Conservation (phyloP, 1,139 yeast genomes). For the Geotrichum siamense region DNA sequence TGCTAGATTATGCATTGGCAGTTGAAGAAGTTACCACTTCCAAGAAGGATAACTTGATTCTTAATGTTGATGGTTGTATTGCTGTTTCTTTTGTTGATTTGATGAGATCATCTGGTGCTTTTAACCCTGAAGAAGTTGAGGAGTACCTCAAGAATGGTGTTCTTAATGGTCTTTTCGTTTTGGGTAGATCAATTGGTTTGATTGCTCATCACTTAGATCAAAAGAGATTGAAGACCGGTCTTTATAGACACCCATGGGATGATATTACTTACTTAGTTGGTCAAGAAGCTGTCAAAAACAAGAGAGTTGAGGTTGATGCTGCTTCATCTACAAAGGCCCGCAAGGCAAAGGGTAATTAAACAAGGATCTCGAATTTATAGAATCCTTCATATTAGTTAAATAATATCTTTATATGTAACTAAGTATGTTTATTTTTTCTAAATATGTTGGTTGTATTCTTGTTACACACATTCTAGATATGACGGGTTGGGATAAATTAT, state of each 20-base stretch:
- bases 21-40: constrained; percentile 45
- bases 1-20: constrained; percentile 43
- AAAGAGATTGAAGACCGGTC: constrained; percentile 43
- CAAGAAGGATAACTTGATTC: constrained; percentile 42
- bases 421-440: too few relatives aligned
- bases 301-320: constrained; percentile 36
- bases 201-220: constrained; percentile 44
- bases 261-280: constrained; percentile 41
- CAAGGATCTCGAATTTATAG: too few relatives aligned
- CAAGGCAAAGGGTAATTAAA: too few relatives aligned
- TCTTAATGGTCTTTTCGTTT: constrained; percentile 42
- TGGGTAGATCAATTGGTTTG: constrained; percentile 43
- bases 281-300: constrained; percentile 32
- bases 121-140: constrained; percentile 40
- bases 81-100: constrained; percentile 43
- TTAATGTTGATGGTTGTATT: constrained; percentile 43
- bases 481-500: too few relatives aligned
- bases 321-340: constrained; percentile 32
- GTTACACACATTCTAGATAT: too few relatives aligned
- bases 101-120: constrained; percentile 41
- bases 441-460: too few relatives aligned
- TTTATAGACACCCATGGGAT: constrained; percentile 45
- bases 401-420: too few relatives aligned
- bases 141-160: constrained; percentile 43
- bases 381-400: too few relatives aligned